Evolutionary conservation across 768 basidiomycete genomes (phyloP).

Genomic region (Trametes meyenii): DNA sequence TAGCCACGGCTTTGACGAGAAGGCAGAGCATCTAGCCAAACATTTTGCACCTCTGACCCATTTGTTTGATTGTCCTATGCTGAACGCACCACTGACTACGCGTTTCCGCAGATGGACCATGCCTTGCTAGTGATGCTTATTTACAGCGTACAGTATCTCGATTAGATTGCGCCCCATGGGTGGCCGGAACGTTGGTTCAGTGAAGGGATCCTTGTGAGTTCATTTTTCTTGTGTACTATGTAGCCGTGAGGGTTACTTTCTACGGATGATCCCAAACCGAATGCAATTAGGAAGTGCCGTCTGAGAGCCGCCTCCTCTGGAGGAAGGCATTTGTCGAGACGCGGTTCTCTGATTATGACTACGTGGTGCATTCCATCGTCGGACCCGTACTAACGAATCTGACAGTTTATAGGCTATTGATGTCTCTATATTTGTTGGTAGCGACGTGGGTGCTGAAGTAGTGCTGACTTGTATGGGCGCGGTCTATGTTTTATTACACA

Average conservation of each 20-base stretch:
- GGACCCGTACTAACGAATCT: not conserved
- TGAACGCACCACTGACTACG: not conserved
- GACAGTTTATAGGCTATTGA: not conserved
- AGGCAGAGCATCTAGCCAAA: conserved; percentile 36
- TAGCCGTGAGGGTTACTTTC: not conserved
- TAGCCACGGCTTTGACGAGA: conserved; percentile 33
- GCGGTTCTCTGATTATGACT: conserved; percentile 27
- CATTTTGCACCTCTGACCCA: conserved; percentile 33
- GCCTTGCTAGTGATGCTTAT: not conserved
- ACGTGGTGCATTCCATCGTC: not conserved
- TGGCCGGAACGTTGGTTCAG: no score
- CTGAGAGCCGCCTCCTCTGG: conserved; percentile 26
- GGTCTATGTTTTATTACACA: no score
- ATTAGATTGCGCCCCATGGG: not conserved
- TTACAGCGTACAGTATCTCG: not conserved
- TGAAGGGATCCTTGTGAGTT: not conserved
- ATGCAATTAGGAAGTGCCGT: conserved; percentile 38
- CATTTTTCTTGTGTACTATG: not conserved
- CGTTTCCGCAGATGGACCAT: no score
- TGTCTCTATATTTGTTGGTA: no score
- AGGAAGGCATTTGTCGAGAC: conserved; percentile 27
- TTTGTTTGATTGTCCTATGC: not conserved
- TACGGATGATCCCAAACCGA: conserved; percentile 33
- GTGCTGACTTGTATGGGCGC: no score
- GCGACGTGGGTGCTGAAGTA: no score